Base-by-base conservation (phyloP, 2,329 filamentous ascomycete species). In the Penicillium sumatraense region DNA sequence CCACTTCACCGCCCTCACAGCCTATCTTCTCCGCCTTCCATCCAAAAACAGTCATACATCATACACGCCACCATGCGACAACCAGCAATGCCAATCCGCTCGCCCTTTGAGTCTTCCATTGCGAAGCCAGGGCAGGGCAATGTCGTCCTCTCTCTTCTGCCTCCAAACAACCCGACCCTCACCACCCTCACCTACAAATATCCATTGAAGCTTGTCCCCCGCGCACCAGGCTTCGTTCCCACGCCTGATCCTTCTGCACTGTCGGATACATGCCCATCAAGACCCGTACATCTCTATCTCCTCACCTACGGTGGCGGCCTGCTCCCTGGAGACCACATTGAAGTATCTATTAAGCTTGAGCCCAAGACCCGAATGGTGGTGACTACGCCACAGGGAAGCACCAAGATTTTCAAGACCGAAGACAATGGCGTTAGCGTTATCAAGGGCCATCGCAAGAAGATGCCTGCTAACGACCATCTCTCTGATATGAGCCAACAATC, bases 241-340 rank as follows among this genome's bases (percentile, higher is more conserved):
- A 83, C 51, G 63, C 70, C 47, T 68, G 70, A 55, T 64, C 69
- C 48, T 53, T 66, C 31, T 13, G 42, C 56, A 27, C 36, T 58
- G 27, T 60, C 63, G 8, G 59, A 64, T 11, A 60, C 60, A 31
- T 65, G 66, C 42, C 73, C 72, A 29, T 76, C 73, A 36, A 72
- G 68, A 60, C 90, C 90, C 53, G 83, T 92, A 8, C 85, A 95
- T 27, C 87, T 96, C 36, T 98, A 96, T 70, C 82, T 98, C 33
- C 83, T 99, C 46, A 96, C 93, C 0, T 99, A 98, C 71, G 95
- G 95, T 47, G 95, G 95, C 40, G 95, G 95, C 2, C 85, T 99
- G 13, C 90, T 99, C 1, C 90, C 89, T 11, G 92, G 93, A 38
- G 95, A 99, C 73, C 81, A 84, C 60, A 88, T 98, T 72, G 81